Evolutionary conservation across 176 grass and related monocot genomes (phyloP), one percentile per base, ranked within the genome.

Genomic region (Panicum miliaceum): DNA sequence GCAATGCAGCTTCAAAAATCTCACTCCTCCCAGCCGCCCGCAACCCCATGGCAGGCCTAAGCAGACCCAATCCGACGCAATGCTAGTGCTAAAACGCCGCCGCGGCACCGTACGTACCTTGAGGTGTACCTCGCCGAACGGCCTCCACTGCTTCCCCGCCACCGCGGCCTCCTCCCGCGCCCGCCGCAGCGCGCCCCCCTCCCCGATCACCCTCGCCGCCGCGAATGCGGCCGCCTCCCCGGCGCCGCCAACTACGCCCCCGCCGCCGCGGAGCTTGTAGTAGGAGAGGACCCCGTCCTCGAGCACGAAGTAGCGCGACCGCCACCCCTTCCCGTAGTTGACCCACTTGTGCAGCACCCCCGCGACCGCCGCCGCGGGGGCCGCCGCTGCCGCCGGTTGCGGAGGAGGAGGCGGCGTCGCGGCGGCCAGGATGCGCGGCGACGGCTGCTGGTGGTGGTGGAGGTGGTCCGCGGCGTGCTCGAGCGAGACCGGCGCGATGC

Each of bases 341-440:
- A 97, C 95, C 95, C 92, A 97, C 89, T 97, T 97, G 82, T 94
- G 91, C 56, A 97, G 84, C 76, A 97, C 85, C 65, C 95, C 90
- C 0, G 82, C 87, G 5, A 97, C 86, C 4, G 36, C 74, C 7
- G 37, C 45, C n/a, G 15, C 43, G 15, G 15, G 26, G 29, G 29
- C 86, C 4, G 36, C 74, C 7, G 25, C 45, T 15, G 15, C 43
- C 22, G 15, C 20, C 58, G 35, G 25, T 4, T 26, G 70, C n/a
- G 70, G 20, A 52, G 54, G 71, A 25, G 70, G 10, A 7, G 85
- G 11, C 2, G 68, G 41, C 38, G 61, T 40, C 3, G 70, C 59
- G 6, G 81, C 67, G 13, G 87, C 76, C 48, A 84, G 78, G 62
- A 78, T 81, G 48, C 86, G 82, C 40, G 82, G 76, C 12, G 42